phyloP scores from a whole-genome alignment of 768 basidiomycete genomes.

The Psilocybe cubensis region DNA sequence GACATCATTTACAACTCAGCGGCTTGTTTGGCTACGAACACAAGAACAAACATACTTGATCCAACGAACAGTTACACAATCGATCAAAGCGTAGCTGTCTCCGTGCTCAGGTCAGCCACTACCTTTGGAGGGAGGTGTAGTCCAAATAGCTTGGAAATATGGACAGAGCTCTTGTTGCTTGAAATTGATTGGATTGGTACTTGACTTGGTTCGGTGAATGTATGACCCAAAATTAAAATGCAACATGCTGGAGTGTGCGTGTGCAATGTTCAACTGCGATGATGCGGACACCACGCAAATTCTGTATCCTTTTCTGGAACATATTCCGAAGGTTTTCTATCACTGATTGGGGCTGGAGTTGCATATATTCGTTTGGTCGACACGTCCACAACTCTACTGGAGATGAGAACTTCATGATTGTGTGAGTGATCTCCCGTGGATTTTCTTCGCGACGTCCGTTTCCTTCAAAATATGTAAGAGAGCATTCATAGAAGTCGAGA shows the following conservation, averaged over 20 bases:
- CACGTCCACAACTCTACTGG: constrained; percentile 35
- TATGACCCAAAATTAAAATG: constrained; percentile 15
- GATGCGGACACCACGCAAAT: neutral
- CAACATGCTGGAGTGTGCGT: constrained; percentile 13
- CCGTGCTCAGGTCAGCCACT: neutral
- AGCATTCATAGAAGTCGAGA: constrained; percentile 56
- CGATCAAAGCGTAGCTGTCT: neutral
- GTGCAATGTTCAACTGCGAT: constrained; percentile 4
- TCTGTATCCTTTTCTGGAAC: constrained; percentile 35
- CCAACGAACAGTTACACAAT: neutral
- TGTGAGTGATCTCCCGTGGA: constrained; percentile 27
- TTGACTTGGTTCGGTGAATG: neutral
- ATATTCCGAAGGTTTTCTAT: constrained; percentile 31
- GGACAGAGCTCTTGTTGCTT: neutral
- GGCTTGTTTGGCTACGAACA: neutral
- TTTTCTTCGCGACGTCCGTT: neutral
- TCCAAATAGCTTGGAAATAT: neutral
- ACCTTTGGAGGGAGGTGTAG: neutral
- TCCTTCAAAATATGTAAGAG: constrained; percentile 19
- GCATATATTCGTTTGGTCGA: constrained; percentile 6
- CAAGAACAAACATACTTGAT: neutral
- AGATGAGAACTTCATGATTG: constrained; percentile 61
- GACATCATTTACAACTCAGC: neutral
- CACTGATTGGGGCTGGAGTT: constrained; percentile 25
- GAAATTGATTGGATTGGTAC: too few species aligned